Evolutionary conservation across 306 rosid species (phyloP).

Genomic region (Trifolium dubium): DNA sequence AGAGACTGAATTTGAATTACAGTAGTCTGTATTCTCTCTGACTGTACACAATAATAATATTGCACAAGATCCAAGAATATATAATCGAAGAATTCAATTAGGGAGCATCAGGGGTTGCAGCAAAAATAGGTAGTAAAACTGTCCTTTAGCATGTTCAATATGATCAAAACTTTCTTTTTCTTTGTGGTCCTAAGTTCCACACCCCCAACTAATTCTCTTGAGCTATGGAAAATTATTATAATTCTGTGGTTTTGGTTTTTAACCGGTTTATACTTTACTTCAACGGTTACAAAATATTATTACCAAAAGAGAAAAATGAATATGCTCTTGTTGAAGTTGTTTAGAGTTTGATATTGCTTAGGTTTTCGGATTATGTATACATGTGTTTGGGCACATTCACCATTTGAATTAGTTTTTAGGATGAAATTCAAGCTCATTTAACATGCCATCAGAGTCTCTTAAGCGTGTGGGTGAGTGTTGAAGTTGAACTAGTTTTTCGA

Average conservation of each 20-base stretch:
- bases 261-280: background rate
- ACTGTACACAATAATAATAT: constrained; percentile 42
- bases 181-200: constrained; percentile 7
- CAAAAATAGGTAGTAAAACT: constrained; percentile 46
- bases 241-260: background rate
- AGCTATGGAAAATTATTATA: background rate
- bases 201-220: background rate
- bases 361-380: no score
- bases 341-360: no score
- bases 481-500: no score
- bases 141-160: constrained; percentile 27
- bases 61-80: constrained; percentile 69
- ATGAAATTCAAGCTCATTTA: no score
- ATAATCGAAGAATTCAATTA: constrained; percentile 42
- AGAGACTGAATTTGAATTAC: constrained; percentile 50
- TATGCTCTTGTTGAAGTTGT: no score
- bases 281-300: background rate
- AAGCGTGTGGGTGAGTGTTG: no score
- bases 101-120: constrained; percentile 49
- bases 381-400: no score
- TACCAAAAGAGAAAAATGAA: no score
- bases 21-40: constrained; percentile 25
- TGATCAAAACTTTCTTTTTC: constrained; percentile 23
- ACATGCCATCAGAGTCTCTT: no score
- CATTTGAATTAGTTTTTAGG: no score